A percentile compares a stretch with the other conserved stretches of the same genome.
Evolutionary conservation across 371 early-diverging fungal genomes (phyloP).

Genomic region (Mortierella polycephala): DNA sequence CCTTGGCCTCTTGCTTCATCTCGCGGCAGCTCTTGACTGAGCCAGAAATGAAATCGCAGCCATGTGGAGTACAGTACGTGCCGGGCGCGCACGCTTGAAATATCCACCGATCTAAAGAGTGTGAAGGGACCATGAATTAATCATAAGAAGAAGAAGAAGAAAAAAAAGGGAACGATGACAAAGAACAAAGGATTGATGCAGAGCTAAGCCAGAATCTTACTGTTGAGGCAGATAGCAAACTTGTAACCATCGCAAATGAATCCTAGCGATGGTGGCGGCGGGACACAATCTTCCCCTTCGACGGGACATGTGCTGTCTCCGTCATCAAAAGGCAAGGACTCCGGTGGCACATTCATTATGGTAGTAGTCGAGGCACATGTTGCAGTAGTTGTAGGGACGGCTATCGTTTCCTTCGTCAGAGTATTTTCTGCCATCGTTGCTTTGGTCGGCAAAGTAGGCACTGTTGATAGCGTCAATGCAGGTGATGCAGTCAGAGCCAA

Average conservation of each 20-base stretch:
- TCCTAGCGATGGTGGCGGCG: not conserved
- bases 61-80: constrained; percentile 28
- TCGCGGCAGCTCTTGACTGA: constrained; percentile 35
- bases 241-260: constrained; percentile 33
- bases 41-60: constrained; percentile 24
- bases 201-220: not conserved
- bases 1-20: not conserved
- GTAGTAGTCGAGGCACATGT: not conserved
- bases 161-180: not conserved
- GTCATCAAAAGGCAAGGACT: not conserved
- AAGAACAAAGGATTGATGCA: not conserved
- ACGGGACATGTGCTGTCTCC: constrained; percentile 15
- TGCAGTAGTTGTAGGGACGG: not conserved
- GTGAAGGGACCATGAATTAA: too few species aligned
- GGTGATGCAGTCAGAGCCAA: too few species aligned
- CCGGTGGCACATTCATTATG: not conserved
- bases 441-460: too few species aligned
- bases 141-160: not conserved
- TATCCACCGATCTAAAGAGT: constrained; percentile 15
- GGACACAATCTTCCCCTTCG: constrained; percentile 8
- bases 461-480: not conserved
- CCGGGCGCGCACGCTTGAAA: constrained; percentile 27
- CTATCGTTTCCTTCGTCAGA: too few species aligned
- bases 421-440: too few species aligned
- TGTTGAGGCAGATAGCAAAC: constrained; percentile 12